phyloP scores from a whole-genome alignment of 139 green algal species.

The Pleodorina starrii region DNA sequence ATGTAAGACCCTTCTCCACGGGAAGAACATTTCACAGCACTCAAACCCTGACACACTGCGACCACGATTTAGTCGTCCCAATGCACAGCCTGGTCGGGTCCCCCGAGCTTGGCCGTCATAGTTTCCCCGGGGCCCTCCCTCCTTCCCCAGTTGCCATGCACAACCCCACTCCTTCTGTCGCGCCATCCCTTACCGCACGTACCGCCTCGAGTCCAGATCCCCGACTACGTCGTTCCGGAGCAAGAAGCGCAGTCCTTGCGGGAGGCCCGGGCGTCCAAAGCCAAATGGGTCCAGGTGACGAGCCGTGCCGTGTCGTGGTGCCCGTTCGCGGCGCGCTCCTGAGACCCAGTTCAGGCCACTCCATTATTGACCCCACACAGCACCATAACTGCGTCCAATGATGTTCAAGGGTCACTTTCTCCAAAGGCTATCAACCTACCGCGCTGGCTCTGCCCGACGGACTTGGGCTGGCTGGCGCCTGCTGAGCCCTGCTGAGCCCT shows the following conservation, averaged over 20 bases:
- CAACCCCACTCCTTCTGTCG: not conserved
- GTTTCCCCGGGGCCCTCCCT: not conserved
- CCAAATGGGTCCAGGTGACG: conserved; percentile 76
- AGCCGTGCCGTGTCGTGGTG: not conserved
- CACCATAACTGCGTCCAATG: too few relatives aligned
- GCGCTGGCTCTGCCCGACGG: too few relatives aligned
- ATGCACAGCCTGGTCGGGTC: not conserved
- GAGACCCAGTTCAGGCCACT: not conserved
- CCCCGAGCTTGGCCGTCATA: not conserved
- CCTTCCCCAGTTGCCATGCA: not conserved
- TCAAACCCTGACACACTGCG: not conserved
- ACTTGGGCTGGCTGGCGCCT: too few relatives aligned
- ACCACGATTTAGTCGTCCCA: not conserved
- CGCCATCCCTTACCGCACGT: conserved; percentile 41
- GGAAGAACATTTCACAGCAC: not conserved
- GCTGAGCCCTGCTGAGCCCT: not conserved
- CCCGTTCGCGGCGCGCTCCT: not conserved
- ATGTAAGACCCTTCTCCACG: not conserved
- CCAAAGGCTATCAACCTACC: too few relatives aligned
- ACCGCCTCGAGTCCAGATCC: conserved; percentile 26
- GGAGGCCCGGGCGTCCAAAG: conserved; percentile 43
- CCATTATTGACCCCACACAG: not conserved
- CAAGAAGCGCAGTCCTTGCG: conserved; percentile 60
- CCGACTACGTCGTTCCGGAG: conserved; percentile 57
- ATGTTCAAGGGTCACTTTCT: too few relatives aligned